Conservation (phyloP, 768 basidiomycete genomes). For the Kwoniella dejecticola region DNA sequence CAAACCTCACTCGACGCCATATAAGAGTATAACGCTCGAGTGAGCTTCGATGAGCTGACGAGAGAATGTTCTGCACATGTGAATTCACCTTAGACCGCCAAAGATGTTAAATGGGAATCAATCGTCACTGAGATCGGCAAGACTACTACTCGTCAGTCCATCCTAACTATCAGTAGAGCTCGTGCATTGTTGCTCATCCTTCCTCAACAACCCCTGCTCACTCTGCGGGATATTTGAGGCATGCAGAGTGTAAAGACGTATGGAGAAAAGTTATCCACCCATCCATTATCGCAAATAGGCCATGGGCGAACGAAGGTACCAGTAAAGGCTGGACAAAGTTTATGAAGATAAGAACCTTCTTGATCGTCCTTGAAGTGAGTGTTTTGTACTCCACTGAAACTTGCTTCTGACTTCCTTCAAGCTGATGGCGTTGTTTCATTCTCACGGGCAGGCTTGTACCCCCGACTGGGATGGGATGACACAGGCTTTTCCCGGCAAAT, state of each 20-base stretch:
- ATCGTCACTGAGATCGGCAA: slow-evolving; percentile 18
- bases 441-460: slow-evolving; percentile 21
- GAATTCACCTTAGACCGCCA: slow-evolving; percentile 27
- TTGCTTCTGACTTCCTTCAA: neutral
- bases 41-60: slow-evolving; percentile 18
- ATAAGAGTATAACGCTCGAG: neutral
- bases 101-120: slow-evolving; percentile 25
- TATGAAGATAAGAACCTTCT: slow-evolving; percentile 26
- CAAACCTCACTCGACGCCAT: neutral
- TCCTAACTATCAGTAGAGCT: neutral
- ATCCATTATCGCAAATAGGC: slow-evolving; percentile 19
- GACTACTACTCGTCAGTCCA: slow-evolving; percentile 31
- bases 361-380: slow-evolving; percentile 31
- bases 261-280: slow-evolving; percentile 39
- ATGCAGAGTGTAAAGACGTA: slow-evolving; percentile 36
- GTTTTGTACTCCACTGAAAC: neutral
- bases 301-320: slow-evolving; percentile 27
- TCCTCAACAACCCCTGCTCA: no score
- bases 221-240: neutral
- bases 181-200: no score
- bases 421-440: neutral
- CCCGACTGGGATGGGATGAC: slow-evolving; percentile 34
- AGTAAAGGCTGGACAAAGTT: slow-evolving; percentile 22
- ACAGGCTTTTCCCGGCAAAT: slow-evolving; percentile 25
- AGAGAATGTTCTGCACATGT: neutral